Base-by-base conservation (phyloP, 2,329 filamentous ascomycete genomes). In the Fusarium torulosum region DNA sequence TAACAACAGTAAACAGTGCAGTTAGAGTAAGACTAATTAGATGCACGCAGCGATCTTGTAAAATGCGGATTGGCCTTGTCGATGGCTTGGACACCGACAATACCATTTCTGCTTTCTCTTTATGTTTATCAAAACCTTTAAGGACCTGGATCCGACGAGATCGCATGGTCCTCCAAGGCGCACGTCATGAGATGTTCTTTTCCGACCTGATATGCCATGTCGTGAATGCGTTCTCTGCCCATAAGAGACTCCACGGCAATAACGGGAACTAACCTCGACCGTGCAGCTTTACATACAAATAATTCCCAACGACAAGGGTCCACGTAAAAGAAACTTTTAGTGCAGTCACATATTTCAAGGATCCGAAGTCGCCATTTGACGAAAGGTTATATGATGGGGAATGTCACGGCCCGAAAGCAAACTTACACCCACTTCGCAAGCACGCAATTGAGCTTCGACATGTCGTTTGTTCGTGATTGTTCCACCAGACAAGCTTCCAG, bases 381-480 rank as follows among this genome's bases (percentile, higher is more conserved):
- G 10, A 64, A 68, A 66, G 60, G 25, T 53, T 62, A 68, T 68
- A 49, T 17, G 27, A 57, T 54, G 65, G 65, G 41, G 49, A 44
- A 29, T 6, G 9, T 23, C n/a, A 3, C 51, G 62, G 62, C n/a
- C 42, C 63, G 47, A 66, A 46, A 33, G 17, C 9, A 6, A 13
- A 20, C 13, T 8, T 13, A 37, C 27, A 31, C 37, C 56, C 66
- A 59, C 66, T 66, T 20, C 4, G 4, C 2, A 43, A 68, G 65
- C 66, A 68, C 66, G 66, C 56, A 62, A 68, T 68, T 43, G 23
- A 35, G 27, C 27, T 58, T 50, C 13, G 4, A 14, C 23, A 53
- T 68, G 47, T 44, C 61, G 52, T 69, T 37, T 37, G 29, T 33
- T 7, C 15, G 13, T 6, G 14, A 31, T 33, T 33, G 6, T 29